These are phyloP conservation scores for Rhizomucor miehei DNA, from an alignment of 371 early-diverging fungal genomes.

Conservation along the genomic window DNA sequence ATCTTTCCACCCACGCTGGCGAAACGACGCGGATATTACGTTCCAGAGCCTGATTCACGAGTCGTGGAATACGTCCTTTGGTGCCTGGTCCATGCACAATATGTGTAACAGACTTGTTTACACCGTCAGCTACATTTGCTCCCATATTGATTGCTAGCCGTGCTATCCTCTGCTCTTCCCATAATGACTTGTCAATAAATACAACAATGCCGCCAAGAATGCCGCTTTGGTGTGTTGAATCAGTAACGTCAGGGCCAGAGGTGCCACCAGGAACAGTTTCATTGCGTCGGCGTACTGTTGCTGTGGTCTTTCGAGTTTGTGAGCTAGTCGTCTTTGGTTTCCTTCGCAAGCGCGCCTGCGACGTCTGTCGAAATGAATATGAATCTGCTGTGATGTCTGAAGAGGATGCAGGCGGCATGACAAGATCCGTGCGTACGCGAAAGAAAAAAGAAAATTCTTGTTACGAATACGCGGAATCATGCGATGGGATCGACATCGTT, in stretches of 20 bases:
- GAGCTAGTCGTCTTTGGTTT: not conserved
- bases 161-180: not conserved
- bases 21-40: conserved; percentile 9
- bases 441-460: too few relatives aligned
- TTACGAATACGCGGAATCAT: too few relatives aligned
- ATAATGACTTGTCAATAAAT: conserved; percentile 8
- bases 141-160: conserved; percentile 6
- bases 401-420: too few relatives aligned
- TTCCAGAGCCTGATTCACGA: conserved; percentile 12
- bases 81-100: conserved; percentile 10
- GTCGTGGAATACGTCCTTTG: conserved; percentile 6
- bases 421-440: too few relatives aligned
- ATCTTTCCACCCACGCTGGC: conserved; percentile 10
- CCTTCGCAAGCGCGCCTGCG: not conserved
- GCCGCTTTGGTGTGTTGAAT: too few relatives aligned
- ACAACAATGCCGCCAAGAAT: conserved; percentile 3
- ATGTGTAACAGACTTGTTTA: conserved; percentile 9
- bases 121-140: not conserved
- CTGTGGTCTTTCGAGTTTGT: not conserved
- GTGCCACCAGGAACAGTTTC: too few relatives aligned
- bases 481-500: too few relatives aligned
- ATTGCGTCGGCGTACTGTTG: too few relatives aligned
- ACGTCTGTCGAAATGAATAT: not conserved
- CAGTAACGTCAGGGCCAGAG: too few relatives aligned
- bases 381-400: not conserved